Conservation (phyloP, 2,329 filamentous ascomycete species). For the Pseudogymnoascus sp. region DNA sequence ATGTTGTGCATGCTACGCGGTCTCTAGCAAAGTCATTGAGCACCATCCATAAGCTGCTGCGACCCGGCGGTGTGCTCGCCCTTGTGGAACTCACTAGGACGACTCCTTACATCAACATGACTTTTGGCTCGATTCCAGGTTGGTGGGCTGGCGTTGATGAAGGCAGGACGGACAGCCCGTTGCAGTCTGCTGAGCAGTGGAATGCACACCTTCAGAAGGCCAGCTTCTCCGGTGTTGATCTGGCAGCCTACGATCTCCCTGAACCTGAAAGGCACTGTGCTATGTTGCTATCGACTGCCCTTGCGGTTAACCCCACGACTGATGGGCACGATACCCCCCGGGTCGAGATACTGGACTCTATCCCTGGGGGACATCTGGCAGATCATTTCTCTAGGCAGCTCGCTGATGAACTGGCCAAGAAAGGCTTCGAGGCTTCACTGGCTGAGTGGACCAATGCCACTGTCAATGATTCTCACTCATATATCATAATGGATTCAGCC, state of each 20-base stretch:
- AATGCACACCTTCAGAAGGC: slow-evolving; percentile 16
- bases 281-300: background rate
- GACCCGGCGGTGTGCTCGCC: slow-evolving; percentile 21
- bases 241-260: slow-evolving; percentile 13
- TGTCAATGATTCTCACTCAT: background rate
- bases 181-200: slow-evolving; percentile 5
- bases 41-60: slow-evolving; percentile 23
- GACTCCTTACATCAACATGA: background rate
- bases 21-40: slow-evolving; percentile 18
- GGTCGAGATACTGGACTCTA: background rate
- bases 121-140: background rate
- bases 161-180: slow-evolving; percentile 10
- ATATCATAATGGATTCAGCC: background rate
- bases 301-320: background rate
- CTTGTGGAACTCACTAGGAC: slow-evolving; percentile 17
- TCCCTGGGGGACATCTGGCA: background rate
- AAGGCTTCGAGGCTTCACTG: background rate
- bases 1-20: slow-evolving; percentile 33
- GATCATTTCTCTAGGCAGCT: background rate
- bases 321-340: background rate
- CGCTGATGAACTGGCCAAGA: background rate
- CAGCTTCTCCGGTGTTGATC: slow-evolving; percentile 28
- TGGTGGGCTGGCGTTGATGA: slow-evolving; percentile 13
- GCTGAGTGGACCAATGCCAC: background rate
- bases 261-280: background rate